Percentiles rank a stretch among this genome's conserved stretches.
phyloP scores from a whole-genome alignment of 345 rosid species.

The Salix dunnii region DNA sequence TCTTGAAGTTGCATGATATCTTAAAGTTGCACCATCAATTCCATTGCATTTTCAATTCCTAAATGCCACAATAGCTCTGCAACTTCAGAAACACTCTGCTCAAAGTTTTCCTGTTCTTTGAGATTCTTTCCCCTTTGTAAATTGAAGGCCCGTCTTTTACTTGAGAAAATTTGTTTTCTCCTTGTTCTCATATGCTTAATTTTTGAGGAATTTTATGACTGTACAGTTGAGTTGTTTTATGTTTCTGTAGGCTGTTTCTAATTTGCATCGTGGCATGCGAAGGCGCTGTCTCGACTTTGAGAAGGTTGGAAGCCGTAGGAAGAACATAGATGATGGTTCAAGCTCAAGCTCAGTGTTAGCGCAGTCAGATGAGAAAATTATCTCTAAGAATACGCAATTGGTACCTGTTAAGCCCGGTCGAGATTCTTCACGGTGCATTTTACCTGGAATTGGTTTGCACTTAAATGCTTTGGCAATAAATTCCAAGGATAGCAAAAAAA shows the following conservation, averaged over 20 bases:
- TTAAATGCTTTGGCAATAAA: constrained; percentile 71
- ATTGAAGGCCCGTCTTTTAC: background rate
- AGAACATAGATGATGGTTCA: constrained; percentile 35
- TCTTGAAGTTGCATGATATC: background rate
- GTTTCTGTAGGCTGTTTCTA: constrained; percentile 45
- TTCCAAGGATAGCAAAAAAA: constrained; percentile 36
- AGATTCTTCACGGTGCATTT: constrained; percentile 48
- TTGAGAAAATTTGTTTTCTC: background rate
- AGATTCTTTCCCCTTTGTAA: background rate
- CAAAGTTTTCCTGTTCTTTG: background rate
- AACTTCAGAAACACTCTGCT: background rate
- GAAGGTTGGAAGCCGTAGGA: constrained; percentile 52
- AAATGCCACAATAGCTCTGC: background rate
- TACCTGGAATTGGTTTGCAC: constrained; percentile 95
- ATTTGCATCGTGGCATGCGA: constrained; percentile 73
- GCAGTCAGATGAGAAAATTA: constrained; percentile 27
- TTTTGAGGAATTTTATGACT: background rate
- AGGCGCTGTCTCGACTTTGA: constrained; percentile 97
- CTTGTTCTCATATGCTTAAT: background rate
- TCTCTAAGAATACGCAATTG: constrained; percentile 32
- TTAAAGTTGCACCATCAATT: background rate
- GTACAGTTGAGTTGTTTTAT: constrained; percentile 3
- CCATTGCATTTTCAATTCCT: background rate
- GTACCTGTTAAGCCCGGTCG: constrained; percentile 37
- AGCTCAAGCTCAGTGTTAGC: constrained; percentile 21